Evolutionary conservation across 2,329 filamentous ascomycete genomes (phyloP).

Genomic region (Venturia oleaginea): DNA sequence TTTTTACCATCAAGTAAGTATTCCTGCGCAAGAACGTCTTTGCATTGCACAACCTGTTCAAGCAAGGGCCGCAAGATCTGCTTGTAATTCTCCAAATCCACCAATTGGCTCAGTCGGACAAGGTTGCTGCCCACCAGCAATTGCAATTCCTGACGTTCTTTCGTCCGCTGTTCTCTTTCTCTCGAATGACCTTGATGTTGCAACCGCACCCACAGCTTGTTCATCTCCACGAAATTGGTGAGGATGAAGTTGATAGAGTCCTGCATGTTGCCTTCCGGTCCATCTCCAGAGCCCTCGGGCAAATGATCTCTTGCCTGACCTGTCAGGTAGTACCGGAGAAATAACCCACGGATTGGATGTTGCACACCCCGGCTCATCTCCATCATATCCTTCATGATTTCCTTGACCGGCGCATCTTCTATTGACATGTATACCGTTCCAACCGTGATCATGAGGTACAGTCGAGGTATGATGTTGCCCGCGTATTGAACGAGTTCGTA

Average conservation of each 20-base stretch:
- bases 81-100: slow-evolving; percentile 92
- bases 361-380: slow-evolving; percentile 98
- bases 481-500: slow-evolving; percentile 98
- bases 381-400: slow-evolving; percentile 99
- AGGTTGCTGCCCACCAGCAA: slow-evolving; percentile 93
- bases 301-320: slow-evolving; percentile 88
- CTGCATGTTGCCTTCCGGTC: slow-evolving; percentile 88
- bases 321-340: slow-evolving; percentile 90
- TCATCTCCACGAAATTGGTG: slow-evolving; percentile 99
- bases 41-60: slow-evolving; percentile 95
- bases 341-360: slow-evolving; percentile 89
- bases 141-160: slow-evolving; percentile 91
- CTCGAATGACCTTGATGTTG: slow-evolving; percentile 96
- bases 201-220: slow-evolving; percentile 95
- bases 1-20: slow-evolving; percentile 72
- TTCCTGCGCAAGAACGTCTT: slow-evolving; percentile 93
- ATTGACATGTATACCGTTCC: slow-evolving; percentile 99
- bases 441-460: slow-evolving; percentile 99
- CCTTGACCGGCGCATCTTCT: slow-evolving; percentile 95
- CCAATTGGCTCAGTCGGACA: slow-evolving; percentile 86
- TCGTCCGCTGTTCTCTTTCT: slow-evolving; percentile 85
- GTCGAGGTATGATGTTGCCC: slow-evolving; percentile 89
- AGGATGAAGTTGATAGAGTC: slow-evolving; percentile 97
- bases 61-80: slow-evolving; percentile 80
- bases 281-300: slow-evolving; percentile 72